Evolutionary conservation across 2,329 filamentous ascomycete genomes (phyloP).

Genomic region (Colletotrichum theobromicola): DNA sequence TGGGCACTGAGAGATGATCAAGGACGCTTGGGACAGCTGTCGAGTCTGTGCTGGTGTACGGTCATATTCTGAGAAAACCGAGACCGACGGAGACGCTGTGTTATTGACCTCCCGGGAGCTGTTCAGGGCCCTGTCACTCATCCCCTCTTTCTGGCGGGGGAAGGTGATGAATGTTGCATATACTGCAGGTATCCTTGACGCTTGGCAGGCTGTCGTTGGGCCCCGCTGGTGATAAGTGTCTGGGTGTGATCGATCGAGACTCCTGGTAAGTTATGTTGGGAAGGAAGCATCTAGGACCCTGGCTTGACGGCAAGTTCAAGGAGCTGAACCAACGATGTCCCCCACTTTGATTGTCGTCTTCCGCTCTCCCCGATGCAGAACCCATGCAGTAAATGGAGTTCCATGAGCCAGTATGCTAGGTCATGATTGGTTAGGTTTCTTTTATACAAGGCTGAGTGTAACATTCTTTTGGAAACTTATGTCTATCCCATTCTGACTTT

Average conservation of each 20-base stretch:
- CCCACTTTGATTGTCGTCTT: neutral
- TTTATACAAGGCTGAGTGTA: neutral
- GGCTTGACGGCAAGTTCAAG: neutral
- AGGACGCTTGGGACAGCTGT: fast-evolving
- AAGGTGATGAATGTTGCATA: neutral
- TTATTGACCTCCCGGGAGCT: neutral
- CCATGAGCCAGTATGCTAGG: neutral
- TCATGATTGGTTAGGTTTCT: neutral
- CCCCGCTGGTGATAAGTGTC: fast-evolving
- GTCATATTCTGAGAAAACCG: neutral
- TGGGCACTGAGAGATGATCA: neutral
- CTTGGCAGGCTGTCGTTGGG: neutral
- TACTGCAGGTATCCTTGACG: neutral
- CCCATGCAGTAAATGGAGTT: neutral
- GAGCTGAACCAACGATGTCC: fast-evolving
- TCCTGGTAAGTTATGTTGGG: neutral
- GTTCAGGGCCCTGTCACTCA: fast-evolving
- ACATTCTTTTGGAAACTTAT: no score
- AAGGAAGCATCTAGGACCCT: fast-evolving
- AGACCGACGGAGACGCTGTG: neutral
- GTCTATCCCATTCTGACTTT: no score
- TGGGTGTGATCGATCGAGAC: neutral
- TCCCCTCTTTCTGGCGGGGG: neutral
- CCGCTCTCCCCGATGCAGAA: neutral
- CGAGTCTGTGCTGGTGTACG: fast-evolving